Evolutionary conservation across 805 yeast species (phyloP).

Genomic region (Starmerella asiatica): DNA sequence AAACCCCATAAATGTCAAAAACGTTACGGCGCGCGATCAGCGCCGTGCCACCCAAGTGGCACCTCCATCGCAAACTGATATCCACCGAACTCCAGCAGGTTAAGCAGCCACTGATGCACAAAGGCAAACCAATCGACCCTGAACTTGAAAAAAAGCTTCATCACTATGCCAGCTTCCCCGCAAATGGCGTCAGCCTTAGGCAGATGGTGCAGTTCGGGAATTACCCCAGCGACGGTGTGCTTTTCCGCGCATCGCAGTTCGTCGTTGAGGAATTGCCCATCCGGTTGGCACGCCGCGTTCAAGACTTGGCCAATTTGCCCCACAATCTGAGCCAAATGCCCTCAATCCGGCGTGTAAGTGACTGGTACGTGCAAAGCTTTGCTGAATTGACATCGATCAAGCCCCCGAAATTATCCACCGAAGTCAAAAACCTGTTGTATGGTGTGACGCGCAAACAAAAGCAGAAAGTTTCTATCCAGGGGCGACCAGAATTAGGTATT

Average conservation of each 20-base stretch:
- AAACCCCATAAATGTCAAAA: background rate
- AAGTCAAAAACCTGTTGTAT: slow-evolving; percentile 25
- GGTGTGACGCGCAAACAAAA: slow-evolving; percentile 15
- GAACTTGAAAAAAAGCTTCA: slow-evolving; percentile 42
- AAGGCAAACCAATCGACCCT: slow-evolving; percentile 21
- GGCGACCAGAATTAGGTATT: slow-evolving; percentile 24
- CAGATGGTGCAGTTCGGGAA: slow-evolving; percentile 91
- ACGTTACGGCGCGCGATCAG: background rate
- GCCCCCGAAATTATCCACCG: slow-evolving; percentile 39
- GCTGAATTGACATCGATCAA: slow-evolving; percentile 57
- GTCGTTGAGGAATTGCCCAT: slow-evolving; percentile 79
- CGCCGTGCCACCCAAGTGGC: background rate
- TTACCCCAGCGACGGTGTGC: slow-evolving; percentile 59
- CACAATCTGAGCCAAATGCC: slow-evolving; percentile 60
- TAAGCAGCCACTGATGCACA: slow-evolving; percentile 6
- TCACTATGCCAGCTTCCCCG: slow-evolving; percentile 58
- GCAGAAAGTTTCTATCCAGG: slow-evolving; percentile 14
- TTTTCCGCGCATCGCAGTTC: slow-evolving; percentile 72
- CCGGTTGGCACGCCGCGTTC: slow-evolving; percentile 70
- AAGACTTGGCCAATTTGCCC: slow-evolving; percentile 71
- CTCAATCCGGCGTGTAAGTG: slow-evolving; percentile 57
- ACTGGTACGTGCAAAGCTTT: slow-evolving; percentile 87
- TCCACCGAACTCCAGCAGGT: slow-evolving; percentile 1
- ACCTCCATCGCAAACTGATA: background rate
- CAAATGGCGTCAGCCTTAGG: slow-evolving; percentile 68